phyloP scores from a whole-genome alignment of 495 filamentous ascomycete species.

The Eremomyces bilateralis region DNA sequence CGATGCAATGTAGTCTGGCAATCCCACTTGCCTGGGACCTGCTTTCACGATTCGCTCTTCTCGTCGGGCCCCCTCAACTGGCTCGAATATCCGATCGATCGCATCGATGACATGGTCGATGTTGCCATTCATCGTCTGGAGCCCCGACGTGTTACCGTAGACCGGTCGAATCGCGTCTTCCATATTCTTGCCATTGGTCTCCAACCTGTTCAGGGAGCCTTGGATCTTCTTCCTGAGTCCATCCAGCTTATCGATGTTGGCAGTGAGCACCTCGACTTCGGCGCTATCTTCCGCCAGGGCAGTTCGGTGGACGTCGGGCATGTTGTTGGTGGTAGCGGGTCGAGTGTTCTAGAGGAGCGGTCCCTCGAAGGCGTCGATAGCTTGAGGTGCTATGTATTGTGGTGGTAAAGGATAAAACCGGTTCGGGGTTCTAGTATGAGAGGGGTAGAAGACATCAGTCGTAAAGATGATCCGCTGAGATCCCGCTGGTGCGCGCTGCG shows the following conservation, averaged over 20 bases:
- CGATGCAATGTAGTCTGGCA: conserved; percentile 71
- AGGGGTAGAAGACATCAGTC: too few species aligned
- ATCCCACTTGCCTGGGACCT: conserved; percentile 57
- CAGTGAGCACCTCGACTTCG: conserved; percentile 46
- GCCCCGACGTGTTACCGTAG: conserved; percentile 72
- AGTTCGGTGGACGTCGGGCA: too few species aligned
- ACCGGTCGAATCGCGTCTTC: conserved; percentile 83
- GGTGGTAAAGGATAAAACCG: too few species aligned
- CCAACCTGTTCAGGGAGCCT: conserved; percentile 61
- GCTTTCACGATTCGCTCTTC: conserved; percentile 81
- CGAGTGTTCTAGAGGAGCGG: too few species aligned
- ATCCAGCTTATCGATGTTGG: conserved; percentile 44
- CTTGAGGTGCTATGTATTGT: too few species aligned
- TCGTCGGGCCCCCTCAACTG: conserved; percentile 64
- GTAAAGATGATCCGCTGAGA: too few species aligned
- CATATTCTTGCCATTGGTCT: conserved; percentile 70
- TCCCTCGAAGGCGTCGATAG: too few species aligned
- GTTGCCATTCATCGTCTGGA: conserved; percentile 62
- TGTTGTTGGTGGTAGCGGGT: too few species aligned
- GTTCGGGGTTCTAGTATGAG: too few species aligned
- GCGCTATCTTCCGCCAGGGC: conserved; percentile 49
- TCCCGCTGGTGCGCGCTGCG: too few species aligned
- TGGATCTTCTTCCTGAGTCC: conserved; percentile 81
- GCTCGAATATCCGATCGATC: conserved; percentile 72
- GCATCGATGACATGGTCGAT: conserved; percentile 69